A percentile compares a stretch with the other conserved stretches of the same genome.
Conservation (phyloP, 2,329 filamentous ascomycete species). For the Colletotrichum lini region DNA sequence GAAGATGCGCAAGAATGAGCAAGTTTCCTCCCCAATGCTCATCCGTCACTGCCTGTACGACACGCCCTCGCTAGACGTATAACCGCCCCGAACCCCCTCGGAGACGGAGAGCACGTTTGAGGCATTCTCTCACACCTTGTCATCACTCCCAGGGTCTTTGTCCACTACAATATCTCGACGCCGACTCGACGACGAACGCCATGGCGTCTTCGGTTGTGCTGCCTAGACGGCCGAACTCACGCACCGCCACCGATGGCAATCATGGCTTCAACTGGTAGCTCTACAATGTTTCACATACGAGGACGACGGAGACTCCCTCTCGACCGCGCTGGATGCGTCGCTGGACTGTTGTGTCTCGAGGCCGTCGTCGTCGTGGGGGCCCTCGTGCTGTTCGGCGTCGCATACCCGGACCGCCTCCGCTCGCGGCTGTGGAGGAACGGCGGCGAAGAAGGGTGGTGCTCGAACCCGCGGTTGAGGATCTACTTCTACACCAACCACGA, state of each 20-base stretch:
- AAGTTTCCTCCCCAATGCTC: conserved; percentile 37
- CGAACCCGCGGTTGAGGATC: conserved; percentile 48
- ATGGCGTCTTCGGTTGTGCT: conserved; percentile 2
- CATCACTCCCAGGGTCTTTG: not conserved
- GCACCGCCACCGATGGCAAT: no score
- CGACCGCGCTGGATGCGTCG: not conserved
- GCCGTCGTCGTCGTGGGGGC: conserved; percentile 37
- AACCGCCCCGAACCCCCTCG: not conserved
- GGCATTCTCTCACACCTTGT: not conserved
- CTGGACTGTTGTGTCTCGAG: conserved; percentile 43
- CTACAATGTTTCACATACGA: not conserved
- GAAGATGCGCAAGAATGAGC: conserved; percentile 40
- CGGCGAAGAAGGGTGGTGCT: conserved; percentile 50
- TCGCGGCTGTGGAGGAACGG: conserved; percentile 48
- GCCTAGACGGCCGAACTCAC: not conserved
- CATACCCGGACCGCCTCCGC: conserved; percentile 46
- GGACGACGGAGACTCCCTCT: no score
- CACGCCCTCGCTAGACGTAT: not conserved
- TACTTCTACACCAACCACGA: conserved; percentile 51
- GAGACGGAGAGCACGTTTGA: conserved; percentile 21
- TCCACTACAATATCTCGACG: not conserved
- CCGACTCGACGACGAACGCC: not conserved
- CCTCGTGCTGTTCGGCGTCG: conserved; percentile 45
- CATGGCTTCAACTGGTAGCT: not conserved
- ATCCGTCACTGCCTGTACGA: not conserved